phyloP scores from a whole-genome alignment of 805 yeast species.

The Barnettozyma sp. region DNA sequence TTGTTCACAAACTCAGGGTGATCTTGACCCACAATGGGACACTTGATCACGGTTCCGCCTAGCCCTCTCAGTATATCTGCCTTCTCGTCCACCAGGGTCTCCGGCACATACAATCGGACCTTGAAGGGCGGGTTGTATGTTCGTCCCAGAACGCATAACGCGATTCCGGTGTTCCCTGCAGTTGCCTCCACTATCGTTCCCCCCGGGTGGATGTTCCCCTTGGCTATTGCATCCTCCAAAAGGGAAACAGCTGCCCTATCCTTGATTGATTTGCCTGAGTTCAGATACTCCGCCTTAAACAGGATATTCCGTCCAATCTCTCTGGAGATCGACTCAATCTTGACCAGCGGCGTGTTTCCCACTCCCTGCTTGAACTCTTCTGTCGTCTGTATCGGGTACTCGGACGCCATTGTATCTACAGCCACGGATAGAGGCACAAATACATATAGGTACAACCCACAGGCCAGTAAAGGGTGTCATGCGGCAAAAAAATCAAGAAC shows the following conservation, averaged over 20 bases:
- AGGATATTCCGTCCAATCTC: constrained; percentile 66
- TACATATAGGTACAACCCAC: no score
- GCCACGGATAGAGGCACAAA: no score
- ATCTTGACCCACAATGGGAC: constrained; percentile 56
- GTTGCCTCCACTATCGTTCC: constrained; percentile 77
- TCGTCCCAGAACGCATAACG: constrained; percentile 59
- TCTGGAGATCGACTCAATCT: constrained; percentile 50
- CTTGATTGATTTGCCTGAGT: constrained; percentile 82
- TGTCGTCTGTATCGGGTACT: constrained; percentile 14
- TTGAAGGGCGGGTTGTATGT: constrained; percentile 29
- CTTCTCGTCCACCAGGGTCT: constrained; percentile 69
- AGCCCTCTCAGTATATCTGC: constrained; percentile 47
- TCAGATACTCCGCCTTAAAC: constrained; percentile 64
- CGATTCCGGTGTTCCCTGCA: constrained; percentile 81
- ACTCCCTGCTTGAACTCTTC: constrained; percentile 26
- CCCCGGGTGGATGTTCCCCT: constrained; percentile 50
- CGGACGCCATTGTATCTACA: constrained; percentile 1
- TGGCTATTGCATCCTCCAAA: constrained; percentile 48
- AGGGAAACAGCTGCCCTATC: constrained; percentile 74
- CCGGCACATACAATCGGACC: constrained; percentile 71
- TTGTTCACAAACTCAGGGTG: constrained; percentile 38
- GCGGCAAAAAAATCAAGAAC: background rate
- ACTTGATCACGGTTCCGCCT: constrained; percentile 59
- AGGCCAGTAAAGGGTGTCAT: background rate
- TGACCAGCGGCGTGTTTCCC: constrained; percentile 70